Evolutionary conservation across 2,329 filamentous ascomycete species (phyloP).

Genomic region (Ciborinia camelliae): DNA sequence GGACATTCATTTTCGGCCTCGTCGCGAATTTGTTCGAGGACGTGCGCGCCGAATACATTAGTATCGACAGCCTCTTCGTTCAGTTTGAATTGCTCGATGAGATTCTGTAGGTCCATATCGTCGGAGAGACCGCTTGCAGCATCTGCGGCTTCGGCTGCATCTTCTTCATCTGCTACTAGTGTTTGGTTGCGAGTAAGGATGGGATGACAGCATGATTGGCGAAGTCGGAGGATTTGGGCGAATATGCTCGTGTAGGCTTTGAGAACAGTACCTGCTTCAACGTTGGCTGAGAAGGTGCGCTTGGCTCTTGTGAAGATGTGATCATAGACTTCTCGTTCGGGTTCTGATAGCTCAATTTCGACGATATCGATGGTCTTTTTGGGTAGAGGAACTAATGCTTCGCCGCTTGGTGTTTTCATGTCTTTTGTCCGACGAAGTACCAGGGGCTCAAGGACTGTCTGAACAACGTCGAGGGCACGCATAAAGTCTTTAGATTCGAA

Average conservation of each 20-base stretch:
- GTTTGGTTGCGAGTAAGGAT: constrained; percentile 81
- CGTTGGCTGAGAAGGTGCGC: constrained; percentile 76
- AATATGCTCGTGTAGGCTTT: constrained; percentile 98
- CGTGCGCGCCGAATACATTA: constrained; percentile 78
- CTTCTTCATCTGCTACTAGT: constrained; percentile 82
- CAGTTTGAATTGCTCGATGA: constrained; percentile 80
- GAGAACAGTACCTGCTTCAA: constrained; percentile 87
- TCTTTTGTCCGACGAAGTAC: constrained; percentile 94
- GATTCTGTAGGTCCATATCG: constrained; percentile 88
- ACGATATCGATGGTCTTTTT: constrained; percentile 80
- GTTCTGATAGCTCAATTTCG: constrained; percentile 76
- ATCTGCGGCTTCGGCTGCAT: constrained; percentile 74
- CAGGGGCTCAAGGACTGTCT: constrained; percentile 93
- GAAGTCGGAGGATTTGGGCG: constrained; percentile 86
- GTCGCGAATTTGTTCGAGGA: constrained; percentile 84
- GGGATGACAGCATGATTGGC: constrained; percentile 93
- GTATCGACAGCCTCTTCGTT: constrained; percentile 60
- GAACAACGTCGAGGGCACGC: constrained; percentile 89
- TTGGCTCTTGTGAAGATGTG: constrained; percentile 83
- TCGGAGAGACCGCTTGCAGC: constrained; percentile 78
- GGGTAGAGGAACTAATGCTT: constrained; percentile 77
- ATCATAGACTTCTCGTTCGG: constrained; percentile 89
- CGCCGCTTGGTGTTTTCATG: constrained; percentile 90
- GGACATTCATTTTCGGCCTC: constrained; percentile 89
- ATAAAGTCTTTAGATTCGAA: constrained; percentile 96